Base-by-base conservation (phyloP, 352 stramenopile species). In the Pseudoperonospora humuli region DNA sequence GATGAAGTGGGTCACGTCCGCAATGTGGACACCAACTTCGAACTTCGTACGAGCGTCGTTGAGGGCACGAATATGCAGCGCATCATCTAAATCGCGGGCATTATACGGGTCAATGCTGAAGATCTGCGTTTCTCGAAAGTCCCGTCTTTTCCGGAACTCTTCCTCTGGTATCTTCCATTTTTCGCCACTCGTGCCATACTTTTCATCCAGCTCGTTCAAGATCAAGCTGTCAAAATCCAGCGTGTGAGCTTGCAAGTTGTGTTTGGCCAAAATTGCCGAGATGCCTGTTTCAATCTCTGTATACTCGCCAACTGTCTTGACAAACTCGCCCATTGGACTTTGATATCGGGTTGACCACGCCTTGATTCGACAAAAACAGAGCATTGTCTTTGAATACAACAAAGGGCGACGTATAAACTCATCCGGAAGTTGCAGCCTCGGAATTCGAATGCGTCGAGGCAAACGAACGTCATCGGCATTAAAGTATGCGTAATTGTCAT, bases 41-140 rank as follows among this genome's bases (percentile, higher is more conserved):
- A 90, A 91, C 29, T 64, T 77, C 18, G 72, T 79, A 5, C 66
- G 62, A 14, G 55, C 63, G 7, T 72, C 60, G 18, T 86, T 50
- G 1, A 96, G 50, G 7, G 66, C 61, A 15, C 69, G 74, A 46
- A 98, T 88, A 54, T 97, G 90, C 33, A 98, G 60, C 17, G 95
- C 95, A 62, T 99, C 96, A 47, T 98, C 95, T 31, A 99, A 67
- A 81, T 98, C 95, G 17, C 89, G 91, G 2, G 95, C 93, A 8
- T 93, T 98, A 34, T 93, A 95, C 14, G 95, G 95, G 70, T 99
- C 95, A 33, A 99, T 98, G 5, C 93, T 98, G 55, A 99, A 98
- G 43, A 98, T 96, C 36, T 92, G 74, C 20, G 56, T 47, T 0
- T 67, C 35, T 6, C 95, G 80, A 37, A 98, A 96, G 58, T 99